Evolutionary conservation across 495 filamentous ascomycete species (phyloP).

Genomic region (Penicillium waksmanii): DNA sequence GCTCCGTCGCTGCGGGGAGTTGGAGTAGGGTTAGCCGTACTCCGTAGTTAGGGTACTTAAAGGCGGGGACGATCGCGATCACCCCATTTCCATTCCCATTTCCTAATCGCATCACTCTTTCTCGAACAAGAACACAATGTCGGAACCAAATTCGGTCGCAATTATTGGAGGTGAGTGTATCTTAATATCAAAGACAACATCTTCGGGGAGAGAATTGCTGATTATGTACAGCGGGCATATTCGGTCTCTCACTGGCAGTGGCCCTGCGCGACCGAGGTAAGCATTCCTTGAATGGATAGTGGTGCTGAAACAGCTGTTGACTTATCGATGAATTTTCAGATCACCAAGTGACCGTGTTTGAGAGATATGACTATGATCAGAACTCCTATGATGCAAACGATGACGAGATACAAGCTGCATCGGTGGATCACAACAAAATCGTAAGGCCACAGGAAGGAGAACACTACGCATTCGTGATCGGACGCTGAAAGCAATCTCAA

Average conservation of each 20-base stretch:
- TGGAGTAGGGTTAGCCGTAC: background rate
- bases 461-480: background rate
- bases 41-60: background rate
- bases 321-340: background rate
- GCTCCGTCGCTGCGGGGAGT: constrained; percentile 6
- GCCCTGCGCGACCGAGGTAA: constrained; percentile 18
- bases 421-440: constrained; percentile 24
- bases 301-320: background rate
- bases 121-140: constrained; percentile 4
- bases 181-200: background rate
- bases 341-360: constrained; percentile 22
- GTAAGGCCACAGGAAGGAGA: constrained; percentile 1
- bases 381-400: constrained; percentile 15
- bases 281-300: background rate
- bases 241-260: constrained; percentile 21
- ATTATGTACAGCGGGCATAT: constrained; percentile 18
- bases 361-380: constrained; percentile 17
- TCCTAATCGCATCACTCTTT: background rate
- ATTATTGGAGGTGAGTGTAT: constrained; percentile 20
- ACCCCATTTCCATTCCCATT: background rate
- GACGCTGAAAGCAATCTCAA: background rate
- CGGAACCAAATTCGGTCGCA: constrained; percentile 15
- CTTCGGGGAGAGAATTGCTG: background rate
- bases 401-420: constrained; percentile 22
- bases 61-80: background rate